Conservation (phyloP, 805 yeast genomes). For the Candida ficus region DNA sequence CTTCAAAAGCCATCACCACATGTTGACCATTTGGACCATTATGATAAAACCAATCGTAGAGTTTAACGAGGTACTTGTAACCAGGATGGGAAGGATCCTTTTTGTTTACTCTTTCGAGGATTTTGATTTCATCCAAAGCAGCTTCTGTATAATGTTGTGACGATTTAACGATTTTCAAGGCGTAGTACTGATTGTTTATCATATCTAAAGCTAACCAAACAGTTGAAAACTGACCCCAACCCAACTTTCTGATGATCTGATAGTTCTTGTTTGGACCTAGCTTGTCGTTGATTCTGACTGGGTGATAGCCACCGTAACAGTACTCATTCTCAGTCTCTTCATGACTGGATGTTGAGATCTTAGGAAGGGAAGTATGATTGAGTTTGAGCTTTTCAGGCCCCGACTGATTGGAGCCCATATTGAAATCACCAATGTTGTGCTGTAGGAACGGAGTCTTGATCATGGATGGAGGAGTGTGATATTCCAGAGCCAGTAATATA, state of each 20-base stretch:
- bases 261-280: conserved; percentile 43
- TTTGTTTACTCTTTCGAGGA: conserved; percentile 33
- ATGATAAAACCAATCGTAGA: conserved; percentile 52
- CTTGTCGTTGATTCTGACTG: conserved; percentile 50
- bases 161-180: conserved; percentile 57
- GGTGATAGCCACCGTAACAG: conserved; percentile 60
- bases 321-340: conserved; percentile 54
- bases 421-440: not conserved
- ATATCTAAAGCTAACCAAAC: conserved; percentile 58
- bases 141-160: conserved; percentile 51
- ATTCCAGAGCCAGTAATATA: not conserved
- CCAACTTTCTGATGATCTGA: conserved; percentile 48
- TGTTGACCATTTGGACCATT: conserved; percentile 61
- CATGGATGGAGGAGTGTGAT: not conserved
- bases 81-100: conserved; percentile 42
- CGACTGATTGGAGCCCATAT: too few species aligned
- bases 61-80: conserved; percentile 43
- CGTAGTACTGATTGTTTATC: conserved; percentile 41
- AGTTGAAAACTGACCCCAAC: conserved; percentile 71
- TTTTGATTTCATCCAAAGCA: conserved; percentile 57
- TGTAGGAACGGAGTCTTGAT: not conserved
- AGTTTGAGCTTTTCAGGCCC: not conserved
- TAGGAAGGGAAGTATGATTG: not conserved
- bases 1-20: conserved; percentile 63
- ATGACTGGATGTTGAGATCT: not conserved